A percentile compares a stretch with the other conserved stretches of the same genome.
phyloP scores from a whole-genome alignment of 805 yeast species.

The Lipomyces sp. region DNA sequence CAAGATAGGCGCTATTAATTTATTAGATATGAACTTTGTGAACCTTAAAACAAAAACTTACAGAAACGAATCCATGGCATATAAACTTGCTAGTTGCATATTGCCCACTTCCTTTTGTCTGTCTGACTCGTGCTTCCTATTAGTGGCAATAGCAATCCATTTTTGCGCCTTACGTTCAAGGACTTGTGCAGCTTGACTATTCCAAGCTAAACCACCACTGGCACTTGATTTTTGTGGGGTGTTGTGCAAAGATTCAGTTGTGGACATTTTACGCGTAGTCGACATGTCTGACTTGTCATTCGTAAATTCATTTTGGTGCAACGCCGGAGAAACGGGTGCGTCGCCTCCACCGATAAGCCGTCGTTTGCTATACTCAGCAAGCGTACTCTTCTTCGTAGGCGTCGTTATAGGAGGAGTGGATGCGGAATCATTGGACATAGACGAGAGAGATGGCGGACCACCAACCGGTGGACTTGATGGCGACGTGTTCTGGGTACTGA shows the following conservation, averaged over 20 bases:
- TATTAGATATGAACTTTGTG: neutral
- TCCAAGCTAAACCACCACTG: constrained; percentile 28
- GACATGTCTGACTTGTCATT: neutral
- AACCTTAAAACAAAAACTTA: constrained; percentile 16
- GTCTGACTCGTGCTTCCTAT: constrained; percentile 51
- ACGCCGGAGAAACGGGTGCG: constrained; percentile 1
- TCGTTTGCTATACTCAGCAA: constrained; percentile 28
- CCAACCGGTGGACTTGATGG: neutral
- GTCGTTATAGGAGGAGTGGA: constrained; percentile 31
- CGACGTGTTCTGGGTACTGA: neutral
- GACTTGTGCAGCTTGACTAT: constrained; percentile 38
- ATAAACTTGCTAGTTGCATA: constrained; percentile 44
- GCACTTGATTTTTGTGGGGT: constrained; percentile 37
- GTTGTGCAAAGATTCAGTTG: constrained; percentile 26
- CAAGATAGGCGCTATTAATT: constrained; percentile 32
- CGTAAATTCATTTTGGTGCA: neutral
- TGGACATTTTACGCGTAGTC: constrained; percentile 6
- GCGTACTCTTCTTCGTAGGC: constrained; percentile 23
- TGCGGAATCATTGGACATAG: neutral
- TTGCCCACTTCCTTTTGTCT: constrained; percentile 41
- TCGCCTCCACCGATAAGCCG: constrained; percentile 7
- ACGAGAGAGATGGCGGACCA: constrained; percentile 13
- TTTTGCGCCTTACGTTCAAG: constrained; percentile 32
- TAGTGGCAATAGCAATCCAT: constrained; percentile 49
- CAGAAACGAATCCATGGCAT: constrained; percentile 49